Conservation (phyloP, 2,329 filamentous ascomycete genomes). For the Didymellaceae sp. region DNA sequence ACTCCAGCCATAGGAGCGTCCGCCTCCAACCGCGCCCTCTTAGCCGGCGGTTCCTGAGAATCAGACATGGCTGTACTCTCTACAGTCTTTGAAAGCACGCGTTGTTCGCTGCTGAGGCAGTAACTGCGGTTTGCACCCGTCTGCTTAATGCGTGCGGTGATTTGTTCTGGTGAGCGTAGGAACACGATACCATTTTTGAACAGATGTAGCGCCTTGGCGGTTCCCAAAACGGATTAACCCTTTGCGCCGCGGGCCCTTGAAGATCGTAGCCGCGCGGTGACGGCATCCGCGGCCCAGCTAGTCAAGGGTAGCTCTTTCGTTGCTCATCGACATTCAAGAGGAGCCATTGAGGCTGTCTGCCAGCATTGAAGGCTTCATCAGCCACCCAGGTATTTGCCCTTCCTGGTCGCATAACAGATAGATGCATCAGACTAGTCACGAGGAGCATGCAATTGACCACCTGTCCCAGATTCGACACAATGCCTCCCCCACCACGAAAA, state of each 20-base stretch:
- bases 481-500: slow-evolving; percentile 13
- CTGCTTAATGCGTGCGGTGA: slow-evolving; percentile 37
- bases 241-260: slow-evolving; percentile 22
- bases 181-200: slow-evolving; percentile 37
- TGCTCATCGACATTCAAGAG: background rate
- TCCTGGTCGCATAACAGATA: background rate
- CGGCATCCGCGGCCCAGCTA: slow-evolving; percentile 16
- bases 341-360: slow-evolving; percentile 7
- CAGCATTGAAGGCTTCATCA: slow-evolving; percentile 24
- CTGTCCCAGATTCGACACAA: slow-evolving; percentile 12
- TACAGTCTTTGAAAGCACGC: slow-evolving; percentile 35
- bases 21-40: slow-evolving; percentile 49
- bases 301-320: slow-evolving; percentile 11
- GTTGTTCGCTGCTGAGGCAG: slow-evolving; percentile 31
- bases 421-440: background rate
- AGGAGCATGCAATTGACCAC: slow-evolving; percentile 28
- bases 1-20: slow-evolving; percentile 48
- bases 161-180: slow-evolving; percentile 25
- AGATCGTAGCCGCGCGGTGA: slow-evolving; percentile 14
- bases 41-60: slow-evolving; percentile 49
- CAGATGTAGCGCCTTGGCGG: slow-evolving; percentile 27
- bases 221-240: background rate
- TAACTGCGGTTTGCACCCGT: slow-evolving; percentile 39
- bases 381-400: background rate
- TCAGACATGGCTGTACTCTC: slow-evolving; percentile 43